Base-by-base conservation (phyloP, 2,329 filamentous ascomycete genomes). In the Claviceps sp. region DNA sequence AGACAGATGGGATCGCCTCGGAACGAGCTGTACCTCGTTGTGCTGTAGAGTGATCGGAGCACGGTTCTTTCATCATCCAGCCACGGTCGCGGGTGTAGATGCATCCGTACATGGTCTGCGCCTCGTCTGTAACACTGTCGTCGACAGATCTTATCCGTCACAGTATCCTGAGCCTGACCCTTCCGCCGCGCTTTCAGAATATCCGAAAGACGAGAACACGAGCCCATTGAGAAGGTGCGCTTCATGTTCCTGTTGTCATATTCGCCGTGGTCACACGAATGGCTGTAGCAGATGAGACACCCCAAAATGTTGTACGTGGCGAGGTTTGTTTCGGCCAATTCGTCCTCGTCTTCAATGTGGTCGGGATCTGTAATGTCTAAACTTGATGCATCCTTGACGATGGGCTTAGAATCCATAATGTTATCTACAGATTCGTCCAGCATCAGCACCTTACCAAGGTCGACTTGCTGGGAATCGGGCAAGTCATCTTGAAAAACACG, bases 181-280 rank as follows among this genome's bases (percentile, higher is more conserved):
- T 53, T 58, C 18, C 62, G 59, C 41, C 62, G 60, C 26, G 57
- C 59, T 50, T 59, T 64, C n/a, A 67, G 52, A 9, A 60, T 59
- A 37, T 67, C 64, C 5, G 65, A 65, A 9, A 67, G 59, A n/a
- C 59, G 61, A 5, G 58, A 57, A 24, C 58, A 59, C 3, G 64
- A 62, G 5, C 63, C 59, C 42, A 79, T 66, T 3, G 75, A 77
- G 58, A 80, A 76, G 3, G 72, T 75, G 37, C 74, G 70, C 58
- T 78, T 76, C 54, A 77, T 61, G 46, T 72, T 72, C 47, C 65
- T 76, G 49, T 75, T 73, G 51, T 78, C 74, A 49, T 79, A 80
- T 51, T 80, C 77, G 46, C 78, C 78, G 55, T 82, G 78, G 58
- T 81, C 78, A 54, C 78, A 82, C 13, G 77, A 79, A 60, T 81